Evolutionary conservation across 176 grass and related monocot species (phyloP), one percentile per base, ranked within the genome.

Genomic region (Dendrocalamus sinicus): DNA sequence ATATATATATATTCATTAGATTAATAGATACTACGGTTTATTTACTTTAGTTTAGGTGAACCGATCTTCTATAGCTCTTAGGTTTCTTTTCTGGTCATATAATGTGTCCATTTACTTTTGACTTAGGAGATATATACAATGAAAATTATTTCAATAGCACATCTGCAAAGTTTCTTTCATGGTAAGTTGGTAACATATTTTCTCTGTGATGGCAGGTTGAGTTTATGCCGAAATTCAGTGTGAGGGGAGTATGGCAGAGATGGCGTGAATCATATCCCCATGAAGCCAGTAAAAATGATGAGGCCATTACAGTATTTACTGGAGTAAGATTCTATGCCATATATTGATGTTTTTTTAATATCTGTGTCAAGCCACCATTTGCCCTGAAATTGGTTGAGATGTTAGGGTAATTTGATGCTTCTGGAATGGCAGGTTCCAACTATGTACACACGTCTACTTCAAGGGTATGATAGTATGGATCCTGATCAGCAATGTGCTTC

Each of bases 181-280:
- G 37, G 14, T 74, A 35, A 79, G 14, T 80, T 80, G 45, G 60
- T 65, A 80, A 68, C n/a, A 41, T 40, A 80, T 88, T 55, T 69
- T 35, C 58, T 83, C 86, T 78, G 20, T 79, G 80, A 67, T 84
- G 84, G 39, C 86, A 98, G 93, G 91, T 98, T 78, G 96, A 98
- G 55, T 98, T 98, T 75, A 88, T 98, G 81, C 93, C 91, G 4
- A 98, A 95, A 87, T 98, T 98, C 82, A 98, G 93, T 13, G 96
- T 98, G 61, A 92, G 93, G 43, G 93, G 93, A 80, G 66, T 98
- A 72, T 98, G 96, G 93, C 93, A 98, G 84, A 95, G 88, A 82
- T 98, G 96, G 96, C 60, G 88, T 11, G 96, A 98, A 74, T 95
- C 96, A 53, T 95, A 98, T 89, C 89, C 91, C 69, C 86, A 44